phyloP scores from a whole-genome alignment of 225 moss, liverwort and hornwort genomes.

The Anthoceros angustus region DNA sequence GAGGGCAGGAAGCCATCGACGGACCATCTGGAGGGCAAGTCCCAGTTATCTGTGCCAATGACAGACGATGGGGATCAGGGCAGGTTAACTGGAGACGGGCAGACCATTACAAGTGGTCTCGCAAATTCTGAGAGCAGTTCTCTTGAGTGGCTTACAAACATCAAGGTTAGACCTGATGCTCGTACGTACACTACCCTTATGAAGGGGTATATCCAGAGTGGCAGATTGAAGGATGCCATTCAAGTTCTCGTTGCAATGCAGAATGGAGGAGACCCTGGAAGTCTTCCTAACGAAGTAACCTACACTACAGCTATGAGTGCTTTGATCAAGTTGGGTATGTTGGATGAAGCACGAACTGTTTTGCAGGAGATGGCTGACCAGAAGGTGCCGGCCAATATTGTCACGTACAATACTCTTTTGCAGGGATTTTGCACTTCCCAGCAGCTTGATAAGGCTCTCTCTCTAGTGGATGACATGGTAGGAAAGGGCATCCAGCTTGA shows the following conservation, averaged over 20 bases:
- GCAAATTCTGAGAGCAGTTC: too few species aligned
- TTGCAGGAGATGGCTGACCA: slow-evolving; percentile 58
- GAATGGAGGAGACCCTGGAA: slow-evolving; percentile 24
- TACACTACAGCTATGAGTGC: slow-evolving; percentile 81
- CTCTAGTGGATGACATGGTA: slow-evolving; percentile 48
- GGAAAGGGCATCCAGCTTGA: slow-evolving; percentile 36
- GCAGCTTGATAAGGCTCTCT: slow-evolving; percentile 45
- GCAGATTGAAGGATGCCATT: slow-evolving; percentile 64
- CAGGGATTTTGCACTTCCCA: slow-evolving; percentile 54
- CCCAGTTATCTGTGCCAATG: background rate
- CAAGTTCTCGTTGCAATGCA: slow-evolving; percentile 71
- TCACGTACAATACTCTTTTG: slow-evolving; percentile 68
- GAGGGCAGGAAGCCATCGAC: background rate
- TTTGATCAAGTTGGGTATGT: slow-evolving; percentile 51
- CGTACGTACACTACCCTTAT: slow-evolving; percentile 84
- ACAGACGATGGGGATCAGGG: too few species aligned
- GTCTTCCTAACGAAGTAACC: slow-evolving; percentile 66
- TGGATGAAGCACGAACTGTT: slow-evolving; percentile 64
- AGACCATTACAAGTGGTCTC: too few species aligned
- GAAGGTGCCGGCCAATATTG: slow-evolving; percentile 59
- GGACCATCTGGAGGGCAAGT: background rate
- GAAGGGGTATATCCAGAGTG: slow-evolving; percentile 78
- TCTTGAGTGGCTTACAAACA: slow-evolving; percentile 20
- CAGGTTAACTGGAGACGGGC: too few species aligned
- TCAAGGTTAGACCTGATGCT: slow-evolving; percentile 37